Conservation (phyloP, 176 grass and related monocot genomes). For the Ensete glaucum region DNA sequence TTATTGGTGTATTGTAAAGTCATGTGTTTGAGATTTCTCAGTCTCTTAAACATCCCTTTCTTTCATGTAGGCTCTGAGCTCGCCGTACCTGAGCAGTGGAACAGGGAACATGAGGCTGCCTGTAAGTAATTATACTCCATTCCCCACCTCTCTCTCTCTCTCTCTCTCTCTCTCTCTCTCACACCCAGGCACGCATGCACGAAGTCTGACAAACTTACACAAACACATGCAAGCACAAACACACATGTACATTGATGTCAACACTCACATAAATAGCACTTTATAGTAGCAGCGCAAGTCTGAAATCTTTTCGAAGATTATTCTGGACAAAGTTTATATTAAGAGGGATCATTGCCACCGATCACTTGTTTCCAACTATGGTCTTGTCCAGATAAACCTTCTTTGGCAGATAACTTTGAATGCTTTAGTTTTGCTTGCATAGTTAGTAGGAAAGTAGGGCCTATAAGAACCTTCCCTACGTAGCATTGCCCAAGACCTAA, state of each 20-base stretch:
- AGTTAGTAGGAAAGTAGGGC: too few relatives aligned
- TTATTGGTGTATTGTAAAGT: slow-evolving; percentile 31
- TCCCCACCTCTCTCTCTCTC: slow-evolving; percentile 25
- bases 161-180: slow-evolving; percentile 12
- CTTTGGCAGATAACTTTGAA: too few relatives aligned
- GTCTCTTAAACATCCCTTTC: slow-evolving; percentile 22
- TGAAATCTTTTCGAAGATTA: too few relatives aligned
- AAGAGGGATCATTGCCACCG: too few relatives aligned
- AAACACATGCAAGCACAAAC: background rate
- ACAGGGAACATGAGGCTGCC: slow-evolving; percentile 25
- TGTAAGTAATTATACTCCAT: slow-evolving; percentile 32
- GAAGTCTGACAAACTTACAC: background rate
- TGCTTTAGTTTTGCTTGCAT: too few relatives aligned
- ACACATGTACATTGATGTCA: background rate
- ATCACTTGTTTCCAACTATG: too few relatives aligned
- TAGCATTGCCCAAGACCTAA: too few relatives aligned
- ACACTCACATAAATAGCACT: background rate
- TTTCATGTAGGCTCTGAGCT: slow-evolving; percentile 61
- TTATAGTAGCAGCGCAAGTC: too few relatives aligned
- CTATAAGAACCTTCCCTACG: too few relatives aligned
- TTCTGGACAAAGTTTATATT: too few relatives aligned
- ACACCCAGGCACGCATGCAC: background rate
- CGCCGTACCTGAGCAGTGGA: slow-evolving; percentile 52
- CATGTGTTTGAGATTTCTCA: slow-evolving; percentile 26
- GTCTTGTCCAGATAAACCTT: too few relatives aligned